Conservation (phyloP, 169 alveolate species). For the Babesia sp. region DNA sequence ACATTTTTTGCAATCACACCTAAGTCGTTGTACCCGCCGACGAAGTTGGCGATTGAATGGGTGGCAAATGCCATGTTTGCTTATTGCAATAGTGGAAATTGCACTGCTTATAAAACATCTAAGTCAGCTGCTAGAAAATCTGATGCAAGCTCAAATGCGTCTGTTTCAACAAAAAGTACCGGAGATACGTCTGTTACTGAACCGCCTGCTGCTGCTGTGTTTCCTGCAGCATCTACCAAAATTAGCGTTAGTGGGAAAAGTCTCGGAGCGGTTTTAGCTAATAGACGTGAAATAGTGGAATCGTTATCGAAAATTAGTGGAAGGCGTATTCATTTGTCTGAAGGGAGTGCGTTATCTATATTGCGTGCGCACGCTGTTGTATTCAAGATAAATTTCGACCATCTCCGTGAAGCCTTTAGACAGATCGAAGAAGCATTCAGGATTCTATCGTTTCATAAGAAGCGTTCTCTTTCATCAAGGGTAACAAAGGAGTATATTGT, state of each 20-base stretch:
- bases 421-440: constrained; percentile 5
- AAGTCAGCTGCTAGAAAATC: not conserved
- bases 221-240: not conserved
- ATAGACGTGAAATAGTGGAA: constrained; percentile 1
- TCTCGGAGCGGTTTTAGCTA: not conserved
- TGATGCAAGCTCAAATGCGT: not conserved
- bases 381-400: constrained; percentile 27
- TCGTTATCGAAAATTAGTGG: not conserved
- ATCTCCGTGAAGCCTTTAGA: constrained; percentile 6
- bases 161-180: too few species aligned
- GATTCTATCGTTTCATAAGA: too few species aligned
- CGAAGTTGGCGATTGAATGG: constrained; percentile 2
- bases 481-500: not conserved
- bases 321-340: constrained; percentile 18
- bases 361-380: constrained; percentile 24
- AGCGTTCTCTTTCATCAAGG: too few species aligned
- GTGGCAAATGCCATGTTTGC: not conserved
- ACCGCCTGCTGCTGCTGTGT: not conserved
- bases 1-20: not conserved
- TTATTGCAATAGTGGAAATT: not conserved
- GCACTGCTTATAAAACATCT: not conserved
- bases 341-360: constrained; percentile 1
- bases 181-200: not conserved
- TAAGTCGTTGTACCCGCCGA: not conserved
- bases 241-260: not conserved